Percentiles rank a stretch among this genome's conserved stretches.
Evolutionary conservation across 1,139 yeast species (phyloP).

Genomic region (Sugiyamaella xylanicola): DNA sequence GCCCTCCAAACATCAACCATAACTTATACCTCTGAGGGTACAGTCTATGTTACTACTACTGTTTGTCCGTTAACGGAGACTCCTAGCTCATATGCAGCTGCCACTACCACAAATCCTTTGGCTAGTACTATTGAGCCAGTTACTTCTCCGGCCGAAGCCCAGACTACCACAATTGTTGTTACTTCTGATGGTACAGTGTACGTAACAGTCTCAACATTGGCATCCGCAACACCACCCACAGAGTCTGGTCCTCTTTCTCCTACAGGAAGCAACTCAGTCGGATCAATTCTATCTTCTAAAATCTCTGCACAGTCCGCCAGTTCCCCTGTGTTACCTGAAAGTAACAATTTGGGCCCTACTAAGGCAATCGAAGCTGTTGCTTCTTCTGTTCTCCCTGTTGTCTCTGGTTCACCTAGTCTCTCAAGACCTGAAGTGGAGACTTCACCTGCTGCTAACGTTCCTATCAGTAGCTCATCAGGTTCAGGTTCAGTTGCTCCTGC

Average conservation of each 20-base stretch:
- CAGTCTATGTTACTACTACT: constrained; percentile 9
- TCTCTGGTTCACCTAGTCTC: constrained; percentile 13
- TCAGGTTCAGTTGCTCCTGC: not conserved
- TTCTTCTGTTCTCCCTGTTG: constrained; percentile 17
- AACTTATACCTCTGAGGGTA: constrained; percentile 15
- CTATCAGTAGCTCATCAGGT: not conserved
- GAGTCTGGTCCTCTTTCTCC: too few relatives aligned
- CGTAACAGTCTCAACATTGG: not conserved
- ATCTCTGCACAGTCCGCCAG: too few relatives aligned
- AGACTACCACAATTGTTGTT: not conserved
- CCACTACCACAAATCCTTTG: not conserved
- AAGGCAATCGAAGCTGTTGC: not conserved
- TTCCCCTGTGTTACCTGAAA: too few relatives aligned
- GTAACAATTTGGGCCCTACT: too few relatives aligned
- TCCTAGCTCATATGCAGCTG: not conserved
- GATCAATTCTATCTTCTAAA: too few relatives aligned
- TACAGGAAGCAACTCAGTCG: too few relatives aligned
- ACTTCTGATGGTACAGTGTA: not conserved
- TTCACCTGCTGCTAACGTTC: constrained; percentile 1
- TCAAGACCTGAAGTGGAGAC: constrained; percentile 7
- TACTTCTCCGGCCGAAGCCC: not conserved
- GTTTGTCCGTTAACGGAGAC: constrained; percentile 3
- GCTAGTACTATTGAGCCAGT: not conserved
- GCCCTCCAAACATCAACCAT: constrained; percentile 12
- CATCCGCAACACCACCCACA: too few relatives aligned